A percentile compares a stretch with the other conserved stretches of the same genome.
phyloP scores from a whole-genome alignment of 306 rosid genomes.

The Quercus aquifolioides region DNA sequence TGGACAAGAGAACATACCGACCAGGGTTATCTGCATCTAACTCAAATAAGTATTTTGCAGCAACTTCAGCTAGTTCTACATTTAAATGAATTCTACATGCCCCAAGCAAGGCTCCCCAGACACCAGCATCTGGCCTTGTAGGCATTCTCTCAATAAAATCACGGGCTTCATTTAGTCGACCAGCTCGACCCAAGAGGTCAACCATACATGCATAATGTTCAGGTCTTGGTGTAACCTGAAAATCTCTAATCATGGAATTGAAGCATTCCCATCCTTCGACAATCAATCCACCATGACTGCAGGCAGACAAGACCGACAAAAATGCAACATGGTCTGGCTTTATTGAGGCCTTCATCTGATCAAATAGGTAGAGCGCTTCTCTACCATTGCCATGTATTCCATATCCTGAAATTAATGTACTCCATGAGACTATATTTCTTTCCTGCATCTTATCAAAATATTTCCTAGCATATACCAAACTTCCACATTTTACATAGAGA shows the following conservation, averaged over 20 bases:
- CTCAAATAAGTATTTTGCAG: slow-evolving; percentile 32
- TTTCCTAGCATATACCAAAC: slow-evolving; percentile 31
- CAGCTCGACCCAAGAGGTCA: slow-evolving; percentile 52
- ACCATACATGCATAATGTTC: slow-evolving; percentile 48
- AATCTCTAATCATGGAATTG: slow-evolving; percentile 41
- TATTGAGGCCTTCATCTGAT: slow-evolving; percentile 30
- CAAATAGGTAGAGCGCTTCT: slow-evolving; percentile 35
- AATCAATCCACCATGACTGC: slow-evolving; percentile 44
- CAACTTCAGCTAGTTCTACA: slow-evolving; percentile 40
- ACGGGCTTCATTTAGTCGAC: slow-evolving; percentile 30
- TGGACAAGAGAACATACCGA: slow-evolving; percentile 42
- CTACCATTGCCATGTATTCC: slow-evolving; percentile 40
- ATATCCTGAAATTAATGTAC: slow-evolving; percentile 44
- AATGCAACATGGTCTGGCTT: slow-evolving; percentile 36
- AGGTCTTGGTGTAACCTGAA: slow-evolving; percentile 24
- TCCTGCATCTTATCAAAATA: slow-evolving; percentile 32
- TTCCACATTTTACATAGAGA: slow-evolving; percentile 46
- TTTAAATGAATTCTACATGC: slow-evolving; percentile 41
- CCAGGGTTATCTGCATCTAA: slow-evolving; percentile 35
- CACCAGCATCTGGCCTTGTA: slow-evolving; percentile 31
- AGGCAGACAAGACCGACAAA: slow-evolving; percentile 39
- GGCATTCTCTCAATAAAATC: slow-evolving; percentile 45
- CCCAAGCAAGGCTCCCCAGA: slow-evolving; percentile 50
- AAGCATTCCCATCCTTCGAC: slow-evolving; percentile 40
- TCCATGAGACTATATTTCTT: slow-evolving; percentile 42